Base-by-base conservation (phyloP, 768 basidiomycete species). In the Tricholoma sp. region DNA sequence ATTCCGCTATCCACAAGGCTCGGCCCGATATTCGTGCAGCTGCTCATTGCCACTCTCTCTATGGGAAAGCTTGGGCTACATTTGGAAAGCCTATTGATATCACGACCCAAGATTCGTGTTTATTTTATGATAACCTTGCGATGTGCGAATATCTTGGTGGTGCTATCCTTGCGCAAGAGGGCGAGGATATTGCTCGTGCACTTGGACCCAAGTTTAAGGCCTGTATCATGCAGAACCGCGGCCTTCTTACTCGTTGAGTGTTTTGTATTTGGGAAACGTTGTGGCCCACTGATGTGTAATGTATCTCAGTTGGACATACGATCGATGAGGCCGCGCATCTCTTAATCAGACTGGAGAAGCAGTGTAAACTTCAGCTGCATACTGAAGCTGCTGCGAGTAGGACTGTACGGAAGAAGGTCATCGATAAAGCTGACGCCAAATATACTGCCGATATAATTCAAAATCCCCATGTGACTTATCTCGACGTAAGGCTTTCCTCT, bases 21-120 rank as follows among this genome's bases (percentile, higher is more conserved):
- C 74, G 79, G 50, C 76, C 79, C 8, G 78, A 80, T 56, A 71
- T 81, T 32, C 48, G 75, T 4, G 74, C 75, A 50, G 76, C 76
- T 8, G 77, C 77, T 0, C 79, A 81, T 59, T 76, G 75, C n/a
- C 78, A 80, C 62, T 76, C 77, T 7, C 66, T 74, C 6, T 68
- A 75, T 63, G 80, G 79, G 34, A 80, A 77, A 61, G 76, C 78
- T 0, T 82, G 76, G 65, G 75, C 76, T 11, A 67, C 75, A 10
- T 70, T 81, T 24, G 79, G 37, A 80, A 77, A 62, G 32, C 65
- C 69, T 17, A 64, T 79, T 42, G 74, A 78, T 34, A 71, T 75
- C 62, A 68, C 76, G 48, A 73, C 72, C 6, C 77, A 79, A 61
- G 79, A 79, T 55, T 59, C 73, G 9, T 77, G 75, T 56, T 67